These are phyloP conservation scores for Tilletia setariae DNA, from an alignment of 1,284 basidiomycete genomes.

Conservation along the genomic window DNA sequence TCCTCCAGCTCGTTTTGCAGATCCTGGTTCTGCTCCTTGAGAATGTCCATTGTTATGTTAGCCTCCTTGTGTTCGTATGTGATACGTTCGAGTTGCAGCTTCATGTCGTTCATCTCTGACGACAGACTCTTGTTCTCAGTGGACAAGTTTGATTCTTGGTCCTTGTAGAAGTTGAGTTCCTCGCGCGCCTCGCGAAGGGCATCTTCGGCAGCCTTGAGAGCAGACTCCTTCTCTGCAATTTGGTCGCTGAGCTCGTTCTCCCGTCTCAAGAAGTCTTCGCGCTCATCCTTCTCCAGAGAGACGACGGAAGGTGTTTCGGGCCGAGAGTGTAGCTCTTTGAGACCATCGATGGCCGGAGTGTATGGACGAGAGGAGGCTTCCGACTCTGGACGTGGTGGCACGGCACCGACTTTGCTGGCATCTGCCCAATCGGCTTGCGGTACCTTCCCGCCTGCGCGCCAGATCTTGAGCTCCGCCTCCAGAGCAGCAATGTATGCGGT, in stretches of 20 bases:
- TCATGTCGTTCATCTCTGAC: conserved; percentile 77
- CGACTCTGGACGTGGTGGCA: conserved; percentile 30
- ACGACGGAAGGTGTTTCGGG: conserved; percentile 68
- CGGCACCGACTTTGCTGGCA: conserved; percentile 67
- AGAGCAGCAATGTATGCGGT: conserved; percentile 83
- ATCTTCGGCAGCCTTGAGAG: conserved; percentile 37
- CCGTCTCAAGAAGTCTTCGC: conserved; percentile 90
- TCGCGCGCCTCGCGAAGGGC: conserved; percentile 62
- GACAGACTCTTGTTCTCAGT: conserved; percentile 44
- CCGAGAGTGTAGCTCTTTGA: conserved; percentile 62
- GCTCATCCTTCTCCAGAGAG: conserved; percentile 88
- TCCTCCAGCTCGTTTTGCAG: conserved; percentile 85
- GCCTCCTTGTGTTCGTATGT: conserved; percentile 96
- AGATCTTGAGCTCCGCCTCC: conserved; percentile 84
- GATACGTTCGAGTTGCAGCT: conserved; percentile 83
- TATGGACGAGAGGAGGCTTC: conserved; percentile 58
- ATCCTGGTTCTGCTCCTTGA: conserved; percentile 91
- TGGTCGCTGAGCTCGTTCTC: conserved; percentile 96
- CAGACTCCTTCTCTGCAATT: conserved; percentile 71
- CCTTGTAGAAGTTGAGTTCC: conserved; percentile 82
- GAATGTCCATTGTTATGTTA: conserved; percentile 87
- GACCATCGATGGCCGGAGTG: conserved; percentile 74
- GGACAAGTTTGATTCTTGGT: conserved; percentile 61
- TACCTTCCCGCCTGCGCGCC: conserved; percentile 83
- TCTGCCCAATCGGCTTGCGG: conserved; percentile 80